Percentiles rank a stretch among this genome's conserved stretches.
Evolutionary conservation across 352 stramenopile genomes (phyloP).

Genomic region (Phytophthora aleatoria): DNA sequence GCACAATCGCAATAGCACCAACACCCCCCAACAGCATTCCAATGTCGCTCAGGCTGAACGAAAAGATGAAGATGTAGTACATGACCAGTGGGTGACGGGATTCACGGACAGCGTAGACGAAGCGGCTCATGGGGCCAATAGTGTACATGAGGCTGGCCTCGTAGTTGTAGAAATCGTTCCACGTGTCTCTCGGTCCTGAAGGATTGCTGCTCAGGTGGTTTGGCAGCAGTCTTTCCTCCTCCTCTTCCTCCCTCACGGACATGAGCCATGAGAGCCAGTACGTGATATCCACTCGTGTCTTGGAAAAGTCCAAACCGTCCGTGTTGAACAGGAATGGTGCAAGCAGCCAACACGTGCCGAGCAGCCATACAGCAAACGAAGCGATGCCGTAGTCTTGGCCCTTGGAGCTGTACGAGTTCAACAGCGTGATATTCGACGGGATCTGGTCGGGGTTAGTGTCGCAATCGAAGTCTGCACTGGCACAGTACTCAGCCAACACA

Average conservation of each 20-base stretch:
- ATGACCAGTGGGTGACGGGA: conserved; percentile 79
- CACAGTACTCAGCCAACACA: conserved; percentile 63
- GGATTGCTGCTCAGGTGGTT: conserved; percentile 33
- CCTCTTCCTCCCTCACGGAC: conserved; percentile 50
- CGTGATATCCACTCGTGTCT: conserved; percentile 82
- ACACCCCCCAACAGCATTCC: conserved; percentile 62
- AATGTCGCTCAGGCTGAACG: conserved; percentile 75
- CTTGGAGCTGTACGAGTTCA: conserved; percentile 83
- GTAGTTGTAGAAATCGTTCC: conserved; percentile 81
- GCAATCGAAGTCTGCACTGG: conserved; percentile 53
- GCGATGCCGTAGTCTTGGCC: conserved; percentile 87
- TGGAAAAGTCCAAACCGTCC: conserved; percentile 85
- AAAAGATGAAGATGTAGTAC: conserved; percentile 84
- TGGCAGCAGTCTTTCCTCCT: conserved; percentile 49
- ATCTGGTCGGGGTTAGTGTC: conserved; percentile 53
- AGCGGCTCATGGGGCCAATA: conserved; percentile 64
- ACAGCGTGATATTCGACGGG: conserved; percentile 70
- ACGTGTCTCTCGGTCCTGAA: conserved; percentile 53
- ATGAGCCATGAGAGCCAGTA: conserved; percentile 89
- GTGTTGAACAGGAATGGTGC: conserved; percentile 90
- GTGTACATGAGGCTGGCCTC: conserved; percentile 68
- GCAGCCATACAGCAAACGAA: conserved; percentile 88
- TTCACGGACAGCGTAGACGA: conserved; percentile 78
- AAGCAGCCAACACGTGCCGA: conserved; percentile 79
- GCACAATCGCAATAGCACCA: conserved; percentile 56